Conservation (phyloP, 441 rosid genomes). For the Populus hybrid region DNA sequence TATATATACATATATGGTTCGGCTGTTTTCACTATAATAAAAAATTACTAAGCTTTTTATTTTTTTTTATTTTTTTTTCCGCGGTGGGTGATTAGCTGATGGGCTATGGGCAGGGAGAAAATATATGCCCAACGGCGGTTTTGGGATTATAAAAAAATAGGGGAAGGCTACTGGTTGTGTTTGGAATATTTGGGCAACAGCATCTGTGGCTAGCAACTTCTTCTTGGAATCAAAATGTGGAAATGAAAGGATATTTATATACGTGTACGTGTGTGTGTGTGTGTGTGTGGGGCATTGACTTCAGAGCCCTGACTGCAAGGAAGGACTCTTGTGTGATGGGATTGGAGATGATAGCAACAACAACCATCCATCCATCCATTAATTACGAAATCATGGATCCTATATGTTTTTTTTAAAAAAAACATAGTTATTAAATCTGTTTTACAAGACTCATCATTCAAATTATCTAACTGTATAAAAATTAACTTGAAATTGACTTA, state of each 20-base stretch:
- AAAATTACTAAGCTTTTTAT: conserved; percentile 1
- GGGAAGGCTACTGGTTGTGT: conserved; percentile 23
- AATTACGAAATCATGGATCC: not conserved
- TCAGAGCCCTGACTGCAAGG: conserved; percentile 32
- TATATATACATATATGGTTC: conserved; percentile 7
- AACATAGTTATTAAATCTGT: no score
- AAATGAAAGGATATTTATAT: not conserved
- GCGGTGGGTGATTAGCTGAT: not conserved
- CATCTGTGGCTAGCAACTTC: conserved; percentile 20
- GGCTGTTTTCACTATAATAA: not conserved
- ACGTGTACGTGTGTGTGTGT: not conserved
- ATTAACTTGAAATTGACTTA: no score
- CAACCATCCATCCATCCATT: not conserved
- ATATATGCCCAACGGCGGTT: conserved; percentile 1
- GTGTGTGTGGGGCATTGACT: conserved; percentile 38
- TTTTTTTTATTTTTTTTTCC: no score
- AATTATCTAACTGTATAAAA: no score
- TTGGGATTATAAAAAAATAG: conserved; percentile 29
- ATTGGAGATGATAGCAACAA: conserved; percentile 32
- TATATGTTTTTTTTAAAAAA: not conserved
- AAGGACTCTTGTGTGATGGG: conserved; percentile 24
- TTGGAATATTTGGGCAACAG: conserved; percentile 34
- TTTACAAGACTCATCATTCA: no score
- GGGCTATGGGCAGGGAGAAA: conserved; percentile 6
- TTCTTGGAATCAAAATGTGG: conserved; percentile 10